Evolutionary conservation across 2,329 filamentous ascomycete species (phyloP), one percentile per base, ranked within the genome.

Genomic region (Furcasterigmium sp.): DNA sequence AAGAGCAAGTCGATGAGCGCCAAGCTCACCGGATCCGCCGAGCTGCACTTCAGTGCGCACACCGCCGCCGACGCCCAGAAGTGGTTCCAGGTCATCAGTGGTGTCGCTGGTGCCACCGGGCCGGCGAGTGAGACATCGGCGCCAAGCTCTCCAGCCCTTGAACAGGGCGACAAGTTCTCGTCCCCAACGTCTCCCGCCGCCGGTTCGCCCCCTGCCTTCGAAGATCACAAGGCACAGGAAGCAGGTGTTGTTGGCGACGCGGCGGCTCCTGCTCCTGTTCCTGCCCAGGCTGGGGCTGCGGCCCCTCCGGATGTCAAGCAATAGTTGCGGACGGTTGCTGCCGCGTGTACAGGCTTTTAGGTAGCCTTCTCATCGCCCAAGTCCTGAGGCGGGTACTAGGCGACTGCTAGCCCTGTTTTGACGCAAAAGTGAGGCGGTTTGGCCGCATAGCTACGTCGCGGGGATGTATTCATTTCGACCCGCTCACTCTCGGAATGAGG

Each of bases 31-130:
- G 87, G 91, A 51, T 80, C 69, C 20, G 82, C 88, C 32, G 91
- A 97, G 65, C 74, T 94, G 29, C 70, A 76, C 23, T 96, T 96
- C 80, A 94, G 94, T 69, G 90, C 91, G 0, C 85, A 90, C 64
- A 89, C 86, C 1, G 64, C 87, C 3, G 73, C 77, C 21, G 89
- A 95, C 51, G 90, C 91, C 1, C 73, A 85, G 63, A 86, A 88
- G 63, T 97, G 91, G 91, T 90, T 82, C 65, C 77, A 84, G 26
- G 70, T 88, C 51, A 85, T 96, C 56, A 68, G 73, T 37, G 65
- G 71, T 45, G 75, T 80, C 8, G 78, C 79, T 21, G 82, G 80
- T 40, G 65, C 72, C 6, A 67, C 67, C 1, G 68, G 65, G 1
- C 57, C 66, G 8, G 29, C 32, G n/a, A 59, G 59, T 14, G 64